These are phyloP conservation scores for Tilletia setariae DNA, from an alignment of 1,284 basidiomycete genomes.

Conservation along the genomic window DNA sequence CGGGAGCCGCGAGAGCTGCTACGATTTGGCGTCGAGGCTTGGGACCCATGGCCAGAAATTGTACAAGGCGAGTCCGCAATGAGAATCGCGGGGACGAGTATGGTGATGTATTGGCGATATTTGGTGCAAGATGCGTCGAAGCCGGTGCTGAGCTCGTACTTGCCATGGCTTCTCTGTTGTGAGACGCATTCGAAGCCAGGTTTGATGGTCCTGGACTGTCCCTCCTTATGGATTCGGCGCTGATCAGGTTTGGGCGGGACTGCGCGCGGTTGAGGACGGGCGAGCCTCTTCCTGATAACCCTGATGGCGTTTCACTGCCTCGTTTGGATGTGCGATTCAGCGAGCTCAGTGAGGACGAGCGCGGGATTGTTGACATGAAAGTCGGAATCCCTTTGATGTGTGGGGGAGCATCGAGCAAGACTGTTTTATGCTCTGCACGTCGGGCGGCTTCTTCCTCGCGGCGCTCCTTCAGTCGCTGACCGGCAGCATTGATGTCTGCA, in stretches of 20 bases:
- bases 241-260: not conserved
- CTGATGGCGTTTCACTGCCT: not conserved
- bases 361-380: not conserved
- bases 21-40: constrained; percentile 8
- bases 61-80: not conserved
- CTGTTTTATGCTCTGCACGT: constrained; percentile 2
- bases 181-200: not conserved
- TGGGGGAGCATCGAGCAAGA: not conserved
- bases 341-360: constrained; percentile 2
- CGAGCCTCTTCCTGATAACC: not conserved
- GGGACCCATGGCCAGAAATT: constrained; percentile 4
- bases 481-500: not conserved
- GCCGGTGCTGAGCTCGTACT: not conserved
- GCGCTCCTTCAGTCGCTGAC: constrained; percentile 15
- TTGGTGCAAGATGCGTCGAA: not conserved
- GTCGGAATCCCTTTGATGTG: not conserved
- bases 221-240: not conserved
- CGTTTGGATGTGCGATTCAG: not conserved
- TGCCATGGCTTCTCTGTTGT: not conserved
- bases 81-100: constrained; percentile 13
- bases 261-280: not conserved
- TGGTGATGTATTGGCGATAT: not conserved
- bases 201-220: constrained; percentile 4
- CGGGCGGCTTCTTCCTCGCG: constrained; percentile 7
- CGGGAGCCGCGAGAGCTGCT: not conserved